Evolutionary conservation across 2,329 filamentous ascomycete species (phyloP), one percentile per base, ranked within the genome.

Genomic region (Colletotrichum sojae): DNA sequence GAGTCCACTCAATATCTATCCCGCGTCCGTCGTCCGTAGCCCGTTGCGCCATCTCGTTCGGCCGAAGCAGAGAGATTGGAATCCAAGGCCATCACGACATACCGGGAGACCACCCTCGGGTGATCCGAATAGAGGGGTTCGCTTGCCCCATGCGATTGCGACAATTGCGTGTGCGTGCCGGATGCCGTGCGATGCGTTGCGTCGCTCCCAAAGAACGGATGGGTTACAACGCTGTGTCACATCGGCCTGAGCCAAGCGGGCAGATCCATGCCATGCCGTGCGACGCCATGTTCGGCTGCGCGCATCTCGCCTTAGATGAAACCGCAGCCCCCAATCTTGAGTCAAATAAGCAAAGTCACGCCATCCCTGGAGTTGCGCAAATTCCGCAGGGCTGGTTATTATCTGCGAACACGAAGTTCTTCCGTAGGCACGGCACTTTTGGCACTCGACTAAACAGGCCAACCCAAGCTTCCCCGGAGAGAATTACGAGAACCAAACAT

Each of bases 221-320:
- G 51, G 45, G 66, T 66, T 69, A 56, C 66, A 69, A 60, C 9
- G 40, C 62, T 36, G 51, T 66, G 51, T 69, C 55, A 61, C 45
- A 66, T 66, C 51, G 51, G 18, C 66, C 31, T 22, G 52, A 59
- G 61, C 53, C 39, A 55, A 65, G 65, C 25, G 48, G 31, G 56
- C 10, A 31, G 49, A 69, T 60, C 66, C 62, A 55, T 69, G 49
- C 66, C 62, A 55, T 69, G 49, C 36, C 40, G 43, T 46, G 63
- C 55, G 18, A 45, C 55, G 43, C 8, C 53, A 46, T 36, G 27
- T 48, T 48, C 52, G 40, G 16, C 62, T 55, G 54, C 43, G 49
- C 45, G 18, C n/a, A 67, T 63, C 52, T 57, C 39, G 52, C 45
- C 64, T 18, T 60, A 56, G 49, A 55, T 61, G 66, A 61, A 69